Percentiles rank a stretch among this genome's conserved stretches.
phyloP scores from a whole-genome alignment of 257 asterid genomes.

The Penstemon newberryi region DNA sequence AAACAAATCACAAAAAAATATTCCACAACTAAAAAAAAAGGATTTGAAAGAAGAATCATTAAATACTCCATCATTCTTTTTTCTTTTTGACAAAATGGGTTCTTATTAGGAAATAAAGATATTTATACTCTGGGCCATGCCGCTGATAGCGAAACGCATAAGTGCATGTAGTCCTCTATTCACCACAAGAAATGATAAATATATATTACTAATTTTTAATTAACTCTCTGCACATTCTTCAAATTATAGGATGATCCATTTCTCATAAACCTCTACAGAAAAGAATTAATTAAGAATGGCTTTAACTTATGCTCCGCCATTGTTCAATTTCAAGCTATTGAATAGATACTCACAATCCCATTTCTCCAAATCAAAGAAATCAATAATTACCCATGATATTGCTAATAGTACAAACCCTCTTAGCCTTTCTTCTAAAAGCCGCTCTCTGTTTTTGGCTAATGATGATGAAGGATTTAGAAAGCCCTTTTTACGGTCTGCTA shows the following conservation, averaged over 20 bases:
- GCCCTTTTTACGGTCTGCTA: constrained; percentile 14
- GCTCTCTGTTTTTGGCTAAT: constrained; percentile 20
- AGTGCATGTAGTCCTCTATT: not conserved
- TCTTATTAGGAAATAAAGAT: not conserved
- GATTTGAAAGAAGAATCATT: not conserved
- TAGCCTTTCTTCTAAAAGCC: constrained; percentile 15
- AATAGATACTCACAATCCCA: constrained; percentile 21
- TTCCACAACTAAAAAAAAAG: too few species aligned
- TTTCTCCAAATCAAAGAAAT: constrained; percentile 21
- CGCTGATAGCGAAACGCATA: constrained; percentile 22
- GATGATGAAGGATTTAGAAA: constrained; percentile 16
- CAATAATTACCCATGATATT: not conserved
- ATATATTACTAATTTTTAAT: not conserved
- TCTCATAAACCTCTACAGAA: not conserved
- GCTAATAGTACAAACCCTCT: not conserved
- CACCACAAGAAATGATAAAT: constrained; percentile 27
- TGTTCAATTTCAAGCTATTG: constrained; percentile 34
- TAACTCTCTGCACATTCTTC: not conserved
- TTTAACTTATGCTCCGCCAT: constrained; percentile 37
- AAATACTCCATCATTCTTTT: not conserved
- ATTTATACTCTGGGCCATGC: constrained; percentile 10
- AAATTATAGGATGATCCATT: not conserved
- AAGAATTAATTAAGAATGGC: constrained; percentile 26
- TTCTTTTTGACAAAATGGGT: constrained; percentile 25
- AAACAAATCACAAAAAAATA: too few species aligned